Evolutionary conservation across 2,329 filamentous ascomycete species (phyloP).

Genomic region (Apiospora koreana): DNA sequence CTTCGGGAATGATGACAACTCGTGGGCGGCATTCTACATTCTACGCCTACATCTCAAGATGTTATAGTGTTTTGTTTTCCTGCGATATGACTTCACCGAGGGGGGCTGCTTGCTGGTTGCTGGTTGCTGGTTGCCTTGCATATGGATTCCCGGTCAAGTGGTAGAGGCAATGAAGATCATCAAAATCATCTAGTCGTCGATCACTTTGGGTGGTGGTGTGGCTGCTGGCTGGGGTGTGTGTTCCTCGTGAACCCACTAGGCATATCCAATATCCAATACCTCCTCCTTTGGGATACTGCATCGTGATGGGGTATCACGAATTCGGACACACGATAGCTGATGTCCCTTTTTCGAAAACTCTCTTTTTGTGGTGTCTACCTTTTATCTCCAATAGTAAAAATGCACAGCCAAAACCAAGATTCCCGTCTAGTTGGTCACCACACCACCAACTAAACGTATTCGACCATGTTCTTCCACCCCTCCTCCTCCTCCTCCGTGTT

Average conservation of each 20-base stretch:
- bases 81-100: slow-evolving; percentile 6
- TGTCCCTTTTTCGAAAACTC: not conserved
- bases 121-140: no score
- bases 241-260: not conserved
- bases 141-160: not conserved
- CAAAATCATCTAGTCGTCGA: not conserved
- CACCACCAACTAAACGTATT: not conserved
- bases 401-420: not conserved
- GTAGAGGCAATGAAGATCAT: not conserved
- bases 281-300: not conserved
- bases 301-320: not conserved
- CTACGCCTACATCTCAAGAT: not conserved
- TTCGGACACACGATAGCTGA: not conserved
- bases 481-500: not conserved
- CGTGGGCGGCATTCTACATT: not conserved
- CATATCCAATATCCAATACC: not conserved
- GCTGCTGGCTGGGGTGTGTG: not conserved
- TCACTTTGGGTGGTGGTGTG: not conserved
- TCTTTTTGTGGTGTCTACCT: not conserved
- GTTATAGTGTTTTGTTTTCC: not conserved
- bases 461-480: not conserved
- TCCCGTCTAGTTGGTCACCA: not conserved
- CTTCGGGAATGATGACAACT: not conserved
- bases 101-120: not conserved
- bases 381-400: not conserved